Evolutionary conservation across 352 stramenopile species (phyloP).

Genomic region (Globisporangium spinosum): DNA sequence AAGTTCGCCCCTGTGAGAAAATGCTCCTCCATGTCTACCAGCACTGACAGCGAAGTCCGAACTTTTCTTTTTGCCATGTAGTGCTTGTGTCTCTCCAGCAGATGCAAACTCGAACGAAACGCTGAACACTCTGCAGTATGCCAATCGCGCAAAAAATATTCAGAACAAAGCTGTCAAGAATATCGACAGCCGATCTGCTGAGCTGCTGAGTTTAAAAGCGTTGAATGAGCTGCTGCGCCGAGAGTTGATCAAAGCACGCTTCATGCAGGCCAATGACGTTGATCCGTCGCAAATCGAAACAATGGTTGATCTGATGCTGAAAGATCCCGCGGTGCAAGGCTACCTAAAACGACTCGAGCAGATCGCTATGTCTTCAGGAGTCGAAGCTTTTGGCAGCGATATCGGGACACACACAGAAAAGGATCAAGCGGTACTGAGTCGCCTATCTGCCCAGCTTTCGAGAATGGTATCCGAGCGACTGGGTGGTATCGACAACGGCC

Average conservation of each 20-base stretch:
- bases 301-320: conserved; percentile 36
- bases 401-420: neutral
- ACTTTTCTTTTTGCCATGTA: conserved; percentile 5
- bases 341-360: conserved; percentile 63
- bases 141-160: conserved; percentile 86
- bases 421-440: conserved; percentile 7
- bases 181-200: conserved; percentile 72
- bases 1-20: conserved; percentile 16
- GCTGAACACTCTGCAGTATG: conserved; percentile 84
- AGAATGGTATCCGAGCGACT: conserved; percentile 10
- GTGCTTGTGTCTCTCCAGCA: conserved; percentile 80
- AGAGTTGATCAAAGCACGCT: conserved; percentile 61
- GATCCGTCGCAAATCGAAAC: conserved; percentile 25
- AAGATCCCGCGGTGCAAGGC: conserved; percentile 41
- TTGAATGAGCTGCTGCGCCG: conserved; percentile 64
- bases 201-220: conserved; percentile 64
- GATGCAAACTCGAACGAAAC: conserved; percentile 67
- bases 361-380: conserved; percentile 23
- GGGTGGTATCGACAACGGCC: neutral
- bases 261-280: conserved; percentile 25
- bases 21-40: neutral
- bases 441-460: conserved; percentile 9
- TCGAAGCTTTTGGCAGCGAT: neutral
- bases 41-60: neutral
- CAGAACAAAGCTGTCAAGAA: conserved; percentile 90